A percentile compares a stretch with the other conserved stretches of the same genome.
phyloP scores from a whole-genome alignment of 2,329 filamentous ascomycete genomes.

The Ceratocystis papillata region DNA sequence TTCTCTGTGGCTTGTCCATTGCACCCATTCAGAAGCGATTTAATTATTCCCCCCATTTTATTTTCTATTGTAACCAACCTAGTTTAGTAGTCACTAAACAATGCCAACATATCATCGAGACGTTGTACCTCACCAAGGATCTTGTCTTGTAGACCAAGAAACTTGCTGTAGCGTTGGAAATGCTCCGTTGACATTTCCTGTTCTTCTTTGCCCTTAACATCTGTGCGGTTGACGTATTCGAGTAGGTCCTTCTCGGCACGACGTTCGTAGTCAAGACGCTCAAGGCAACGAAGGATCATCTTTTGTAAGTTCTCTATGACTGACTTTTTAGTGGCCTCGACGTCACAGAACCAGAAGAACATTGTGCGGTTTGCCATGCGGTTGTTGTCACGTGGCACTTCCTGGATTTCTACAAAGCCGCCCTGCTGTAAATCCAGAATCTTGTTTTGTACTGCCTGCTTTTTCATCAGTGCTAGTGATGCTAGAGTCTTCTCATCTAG shows the following conservation, averaged over 20 bases:
- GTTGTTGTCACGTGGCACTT: conserved; percentile 79
- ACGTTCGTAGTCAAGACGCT: conserved; percentile 68
- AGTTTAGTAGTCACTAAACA: conserved; percentile 64
- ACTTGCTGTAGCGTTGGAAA: conserved; percentile 49
- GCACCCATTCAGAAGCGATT: neutral
- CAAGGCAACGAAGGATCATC: conserved; percentile 72
- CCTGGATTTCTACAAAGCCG: conserved; percentile 82
- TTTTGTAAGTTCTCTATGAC: conserved; percentile 79
- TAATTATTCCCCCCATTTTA: conserved; percentile 15
- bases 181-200: conserved; percentile 67
- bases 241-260: conserved; percentile 61
- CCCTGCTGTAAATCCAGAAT: conserved; percentile 77
- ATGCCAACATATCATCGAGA: conserved; percentile 73
- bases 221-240: conserved; percentile 69
- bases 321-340: conserved; percentile 56
- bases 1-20: no score
- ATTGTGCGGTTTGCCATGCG: conserved; percentile 73
- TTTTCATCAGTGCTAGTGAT: conserved; percentile 68
- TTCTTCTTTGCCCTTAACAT: conserved; percentile 75
- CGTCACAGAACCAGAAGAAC: conserved; percentile 87
- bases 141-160: conserved; percentile 57
- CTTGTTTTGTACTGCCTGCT: conserved; percentile 72
- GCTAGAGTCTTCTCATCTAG: conserved; percentile 88
- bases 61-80: neutral
- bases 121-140: conserved; percentile 68